These are phyloP conservation scores for Umbilicus rupestris DNA, from an alignment of 164 flowering plant species.

Conservation along the genomic window DNA sequence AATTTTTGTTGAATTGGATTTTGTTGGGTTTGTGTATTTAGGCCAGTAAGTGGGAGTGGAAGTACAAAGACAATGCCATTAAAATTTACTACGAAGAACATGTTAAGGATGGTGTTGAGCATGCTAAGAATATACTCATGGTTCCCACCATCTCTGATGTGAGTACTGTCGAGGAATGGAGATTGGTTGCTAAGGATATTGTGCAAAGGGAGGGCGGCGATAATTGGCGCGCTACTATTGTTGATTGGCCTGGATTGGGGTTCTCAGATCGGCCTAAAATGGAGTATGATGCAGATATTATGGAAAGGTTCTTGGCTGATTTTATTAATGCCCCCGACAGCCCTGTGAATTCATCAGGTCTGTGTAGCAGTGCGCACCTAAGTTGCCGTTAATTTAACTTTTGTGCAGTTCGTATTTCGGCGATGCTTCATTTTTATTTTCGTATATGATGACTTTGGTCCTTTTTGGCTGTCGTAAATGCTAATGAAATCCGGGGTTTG, in stretches of 20 bases:
- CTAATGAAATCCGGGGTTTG: background rate
- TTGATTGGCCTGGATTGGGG: constrained; percentile 97
- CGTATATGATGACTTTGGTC: background rate
- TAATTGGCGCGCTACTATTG: constrained; percentile 64
- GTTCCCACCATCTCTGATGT: constrained; percentile 95
- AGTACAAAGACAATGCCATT: constrained; percentile 46
- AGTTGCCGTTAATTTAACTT: background rate
- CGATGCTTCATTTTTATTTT: no score
- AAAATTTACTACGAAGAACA: constrained; percentile 73
- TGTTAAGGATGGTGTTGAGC: constrained; percentile 29
- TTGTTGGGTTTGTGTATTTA: constrained; percentile 17
- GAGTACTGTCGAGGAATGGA: constrained; percentile 96
- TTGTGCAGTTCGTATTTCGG: background rate
- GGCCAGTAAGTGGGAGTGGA: constrained; percentile 81
- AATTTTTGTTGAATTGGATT: background rate
- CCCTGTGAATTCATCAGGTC: constrained; percentile 51
- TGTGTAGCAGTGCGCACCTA: background rate
- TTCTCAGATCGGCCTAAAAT: constrained; percentile 77
- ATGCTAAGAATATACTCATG: constrained; percentile 57
- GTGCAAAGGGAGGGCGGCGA: constrained; percentile 39
- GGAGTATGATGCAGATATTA: constrained; percentile 76
- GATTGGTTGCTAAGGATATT: constrained; percentile 64
- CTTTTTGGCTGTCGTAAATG: background rate
- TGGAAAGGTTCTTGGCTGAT: constrained; percentile 84
- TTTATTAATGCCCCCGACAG: constrained; percentile 59